These are phyloP conservation scores for Claviceps sp. DNA, from an alignment of 2,329 filamentous ascomycete genomes.

Conservation along the genomic window DNA sequence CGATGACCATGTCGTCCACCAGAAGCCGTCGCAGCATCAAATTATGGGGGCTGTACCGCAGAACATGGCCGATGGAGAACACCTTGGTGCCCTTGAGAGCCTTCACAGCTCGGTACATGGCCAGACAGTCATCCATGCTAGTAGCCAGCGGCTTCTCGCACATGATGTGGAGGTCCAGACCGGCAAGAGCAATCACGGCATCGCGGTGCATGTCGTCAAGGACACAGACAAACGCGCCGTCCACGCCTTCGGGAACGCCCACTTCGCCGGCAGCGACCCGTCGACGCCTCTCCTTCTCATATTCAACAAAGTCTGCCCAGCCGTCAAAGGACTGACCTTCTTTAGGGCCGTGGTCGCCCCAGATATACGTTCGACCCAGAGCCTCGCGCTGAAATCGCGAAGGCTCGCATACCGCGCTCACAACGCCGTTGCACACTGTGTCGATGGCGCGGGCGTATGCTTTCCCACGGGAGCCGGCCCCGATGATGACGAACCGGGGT, in stretches of 20 bases:
- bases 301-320: slow-evolving; percentile 66
- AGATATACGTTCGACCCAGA: slow-evolving; percentile 62
- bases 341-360: slow-evolving; percentile 36
- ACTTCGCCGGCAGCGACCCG: slow-evolving; percentile 34
- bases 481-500: slow-evolving; percentile 64
- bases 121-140: slow-evolving; percentile 61
- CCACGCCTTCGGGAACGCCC: slow-evolving; percentile 38
- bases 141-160: slow-evolving; percentile 92
- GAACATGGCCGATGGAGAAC: slow-evolving; percentile 87
- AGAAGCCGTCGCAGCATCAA: slow-evolving; percentile 69
- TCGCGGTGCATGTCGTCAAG: slow-evolving; percentile 81
- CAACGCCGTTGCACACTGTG: slow-evolving; percentile 50
- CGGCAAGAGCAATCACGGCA: slow-evolving; percentile 61
- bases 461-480: slow-evolving; percentile 66
- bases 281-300: slow-evolving; percentile 50
- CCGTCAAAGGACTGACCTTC: slow-evolving; percentile 56
- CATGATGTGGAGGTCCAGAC: slow-evolving; percentile 65
- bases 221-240: slow-evolving; percentile 53
- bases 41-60: slow-evolving; percentile 89
- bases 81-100: slow-evolving; percentile 29
- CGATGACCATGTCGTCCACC: slow-evolving; percentile 61
- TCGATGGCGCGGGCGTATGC: slow-evolving; percentile 58
- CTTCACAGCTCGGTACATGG: slow-evolving; percentile 50
- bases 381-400: slow-evolving; percentile 59
- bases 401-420: slow-evolving; percentile 73